phyloP scores from a whole-genome alignment of 257 asterid species.

The Capsicum rhomboideum region DNA sequence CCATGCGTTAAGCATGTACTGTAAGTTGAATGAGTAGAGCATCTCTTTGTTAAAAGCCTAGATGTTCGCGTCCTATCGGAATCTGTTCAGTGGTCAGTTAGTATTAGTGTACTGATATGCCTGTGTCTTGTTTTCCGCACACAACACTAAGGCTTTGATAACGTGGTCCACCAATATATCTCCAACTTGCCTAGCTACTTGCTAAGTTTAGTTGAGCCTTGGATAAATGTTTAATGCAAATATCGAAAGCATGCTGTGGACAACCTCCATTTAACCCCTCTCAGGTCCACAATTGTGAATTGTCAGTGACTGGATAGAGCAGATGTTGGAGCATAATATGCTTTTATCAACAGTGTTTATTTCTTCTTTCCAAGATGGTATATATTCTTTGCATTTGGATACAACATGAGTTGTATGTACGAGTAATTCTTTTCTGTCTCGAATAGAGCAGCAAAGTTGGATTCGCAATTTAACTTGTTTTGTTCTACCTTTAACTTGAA shows the following conservation, averaged over 20 bases:
- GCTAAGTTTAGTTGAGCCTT: background rate
- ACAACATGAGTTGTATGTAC: no score
- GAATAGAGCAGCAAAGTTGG: background rate
- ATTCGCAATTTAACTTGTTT: background rate
- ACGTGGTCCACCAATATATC: constrained; percentile 1
- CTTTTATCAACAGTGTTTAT: background rate
- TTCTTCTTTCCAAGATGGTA: background rate
- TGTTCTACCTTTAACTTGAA: background rate
- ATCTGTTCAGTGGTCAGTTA: constrained; percentile 1
- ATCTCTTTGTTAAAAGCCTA: background rate
- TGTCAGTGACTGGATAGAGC: background rate
- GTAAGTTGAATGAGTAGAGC: no score
- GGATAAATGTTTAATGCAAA: background rate
- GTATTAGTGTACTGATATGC: background rate
- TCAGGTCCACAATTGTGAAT: background rate
- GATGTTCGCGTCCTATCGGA: background rate
- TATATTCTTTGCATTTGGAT: background rate
- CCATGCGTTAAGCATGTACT: no score
- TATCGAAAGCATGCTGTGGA: background rate
- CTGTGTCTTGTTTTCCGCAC: constrained; percentile 11
- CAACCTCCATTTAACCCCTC: background rate
- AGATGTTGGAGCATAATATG: background rate
- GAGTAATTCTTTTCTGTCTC: no score
- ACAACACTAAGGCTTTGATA: background rate
- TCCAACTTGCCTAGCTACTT: background rate